Evolutionary conservation across 2,329 filamentous ascomycete genomes (phyloP).

Genomic region (Penicillium sp.): DNA sequence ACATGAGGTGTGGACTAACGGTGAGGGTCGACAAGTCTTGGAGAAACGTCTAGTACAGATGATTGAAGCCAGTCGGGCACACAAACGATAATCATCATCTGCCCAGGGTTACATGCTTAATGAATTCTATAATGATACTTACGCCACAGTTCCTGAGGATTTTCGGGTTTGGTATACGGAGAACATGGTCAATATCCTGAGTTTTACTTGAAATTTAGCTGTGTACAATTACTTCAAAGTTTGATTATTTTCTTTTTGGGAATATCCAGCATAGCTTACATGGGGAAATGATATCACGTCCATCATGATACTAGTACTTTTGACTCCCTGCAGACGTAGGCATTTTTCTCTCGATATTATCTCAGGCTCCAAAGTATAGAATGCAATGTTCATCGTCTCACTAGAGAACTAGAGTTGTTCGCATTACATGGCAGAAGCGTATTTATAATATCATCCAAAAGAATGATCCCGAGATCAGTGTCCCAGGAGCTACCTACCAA

Average conservation of each 20-base stretch:
- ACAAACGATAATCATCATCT: background rate
- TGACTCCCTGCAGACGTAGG: too few relatives aligned
- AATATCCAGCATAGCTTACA: too few relatives aligned
- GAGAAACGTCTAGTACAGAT: constrained; percentile 78
- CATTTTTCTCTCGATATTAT: too few relatives aligned
- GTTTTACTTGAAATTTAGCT: background rate
- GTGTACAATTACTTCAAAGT: background rate
- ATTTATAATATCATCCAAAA: too few relatives aligned
- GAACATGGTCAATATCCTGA: background rate
- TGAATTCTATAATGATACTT: background rate
- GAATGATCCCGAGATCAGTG: too few relatives aligned
- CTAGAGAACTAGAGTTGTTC: too few relatives aligned
- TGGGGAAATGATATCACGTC: too few relatives aligned
- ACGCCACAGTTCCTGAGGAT: background rate
- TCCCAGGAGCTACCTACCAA: too few relatives aligned
- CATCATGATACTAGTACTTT: too few relatives aligned
- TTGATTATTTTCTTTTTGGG: background rate
- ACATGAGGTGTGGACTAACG: constrained; percentile 81
- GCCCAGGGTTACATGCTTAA: background rate
- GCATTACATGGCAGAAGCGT: too few relatives aligned
- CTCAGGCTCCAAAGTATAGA: too few relatives aligned
- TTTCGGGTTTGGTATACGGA: background rate
- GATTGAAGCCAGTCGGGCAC: constrained; percentile 46
- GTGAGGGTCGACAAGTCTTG: constrained; percentile 72
- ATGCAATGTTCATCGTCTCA: too few relatives aligned